Base-by-base conservation (phyloP, 192 early-diverging fungal species). In the Entomortierella parvispora region DNA sequence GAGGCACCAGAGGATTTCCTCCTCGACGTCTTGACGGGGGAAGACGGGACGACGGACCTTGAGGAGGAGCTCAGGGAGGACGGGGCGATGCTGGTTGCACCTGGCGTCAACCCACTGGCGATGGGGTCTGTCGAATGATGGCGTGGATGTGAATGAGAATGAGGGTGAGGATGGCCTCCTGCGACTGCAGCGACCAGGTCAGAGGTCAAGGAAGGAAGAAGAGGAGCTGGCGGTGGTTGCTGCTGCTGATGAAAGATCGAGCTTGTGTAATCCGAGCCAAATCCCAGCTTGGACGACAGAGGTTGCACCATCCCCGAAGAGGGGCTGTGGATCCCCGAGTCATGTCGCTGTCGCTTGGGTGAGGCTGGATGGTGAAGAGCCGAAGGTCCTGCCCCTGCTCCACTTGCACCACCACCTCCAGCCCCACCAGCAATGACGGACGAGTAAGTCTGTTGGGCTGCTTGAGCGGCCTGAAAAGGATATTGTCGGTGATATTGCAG, bases 341-440 rank as follows among this genome's bases (percentile, higher is more conserved):
- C 47, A 15, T 61, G 59, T 46, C 71, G 31, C 34, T 56, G 52
- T 22, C 71, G 44, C 32, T 57, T 76, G 20, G 65, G 71, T 0
- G 71, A 62, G 4, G 29, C 33, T n/a, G 59, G 64, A 34, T 58
- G 59, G 12, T 63, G 33, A 1, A 31, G 46, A 23, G 33, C 28
- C 12, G 37, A 46, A 28, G 42, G 2, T 31, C 3, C 15, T 15
- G 34, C 22, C 20, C 17, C 51, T 0, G 4, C 51, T 4, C 43
- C 22, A 34, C n/a, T n/a, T n/a, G 28, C 14, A 57, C 28, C 14
- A 23, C 25, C 28, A 7, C 10, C 28, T 9, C 18, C 28, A 7
- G 22, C 12, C 15, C 5, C 18, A 7, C 28, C 20, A 14, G 34
- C 29, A 4, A 57, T 57, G 4, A 18, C 0, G 29, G 52, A 1